Evolutionary conservation across 768 basidiomycete species (phyloP), one percentile per base, ranked within the genome.

Genomic region (Tricholoma matsutake): DNA sequence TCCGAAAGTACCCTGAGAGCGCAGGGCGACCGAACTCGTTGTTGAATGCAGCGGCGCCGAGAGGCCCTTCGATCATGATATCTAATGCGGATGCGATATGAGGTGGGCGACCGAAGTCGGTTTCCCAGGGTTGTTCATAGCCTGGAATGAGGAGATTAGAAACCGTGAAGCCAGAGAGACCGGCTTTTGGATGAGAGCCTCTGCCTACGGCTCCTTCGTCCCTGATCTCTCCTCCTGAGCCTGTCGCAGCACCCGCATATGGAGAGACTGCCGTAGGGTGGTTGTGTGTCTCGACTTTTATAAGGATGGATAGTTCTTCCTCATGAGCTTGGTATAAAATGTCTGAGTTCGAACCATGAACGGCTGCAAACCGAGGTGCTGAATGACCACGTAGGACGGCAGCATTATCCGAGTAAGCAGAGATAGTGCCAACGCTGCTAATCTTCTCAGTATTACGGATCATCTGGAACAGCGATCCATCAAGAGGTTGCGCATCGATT

Each of bases 211-310:
- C 90, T 14, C 96, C 97, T 75, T 99, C 97, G 72, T 99, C 97
- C 34, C 97, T 86, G 65, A 98, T 98, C 76, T 99, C 97, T 9
- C 97, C 97, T 7, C 97, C 97, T 1, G 96, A 98, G 18, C 97
- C 97, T 0, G 97, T 98, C 1, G 96, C 96, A 0, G 97, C 96
- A n/a, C 97, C 97, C 2, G 97, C 94, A 72, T 91, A 98, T 0
- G 97, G 97, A 1, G 97, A 98, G 7, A 98, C 95, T 2, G 96
- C 97, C 2, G 96, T 98, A 3, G 97, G 97, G 69, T 98, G 97
- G 71, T 99, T 99, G 74, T 99, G 97, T 2, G 97, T 99, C 76
- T 98, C 97, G 61, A 98, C 97, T 76, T 99, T 99, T 78, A 95
- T 87, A 22, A 98, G 82, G 59, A 99, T 91, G 13, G 87, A 93